phyloP scores from a whole-genome alignment of 2,329 filamentous ascomycete species.

The Elsinoe perseae region DNA sequence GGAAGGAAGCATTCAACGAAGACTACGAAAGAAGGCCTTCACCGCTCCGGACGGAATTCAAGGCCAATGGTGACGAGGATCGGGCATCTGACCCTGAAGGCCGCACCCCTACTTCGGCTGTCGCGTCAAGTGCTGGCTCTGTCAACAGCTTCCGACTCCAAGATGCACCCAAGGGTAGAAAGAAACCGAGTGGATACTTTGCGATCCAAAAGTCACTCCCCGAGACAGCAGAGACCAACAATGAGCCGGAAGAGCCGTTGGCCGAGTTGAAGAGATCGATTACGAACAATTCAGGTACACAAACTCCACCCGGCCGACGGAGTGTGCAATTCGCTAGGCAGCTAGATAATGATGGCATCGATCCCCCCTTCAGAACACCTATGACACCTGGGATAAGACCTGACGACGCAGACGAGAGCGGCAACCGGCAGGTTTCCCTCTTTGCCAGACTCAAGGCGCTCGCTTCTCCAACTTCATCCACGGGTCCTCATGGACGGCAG shows the following conservation, averaged over 20 bases:
- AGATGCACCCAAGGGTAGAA: slow-evolving; percentile 13
- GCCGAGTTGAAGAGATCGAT: neutral
- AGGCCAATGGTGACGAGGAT: slow-evolving; percentile 3
- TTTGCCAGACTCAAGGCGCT: slow-evolving; percentile 74
- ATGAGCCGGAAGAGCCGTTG: neutral
- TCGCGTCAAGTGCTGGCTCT: neutral
- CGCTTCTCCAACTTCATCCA: slow-evolving; percentile 47
- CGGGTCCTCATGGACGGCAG: slow-evolving; percentile 41
- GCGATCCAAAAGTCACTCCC: slow-evolving; percentile 6
- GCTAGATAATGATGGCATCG: slow-evolving; percentile 29
- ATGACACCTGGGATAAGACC: slow-evolving; percentile 57
- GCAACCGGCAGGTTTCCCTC: slow-evolving; percentile 53
- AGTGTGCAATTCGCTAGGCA: slow-evolving; percentile 69
- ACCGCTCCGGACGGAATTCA: slow-evolving; percentile 11
- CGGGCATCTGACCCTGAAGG: neutral
- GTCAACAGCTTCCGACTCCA: slow-evolving; percentile 14
- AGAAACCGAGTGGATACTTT: slow-evolving; percentile 15
- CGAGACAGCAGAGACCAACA: neutral
- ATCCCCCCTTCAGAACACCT: slow-evolving; percentile 7
- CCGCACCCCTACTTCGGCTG: neutral
- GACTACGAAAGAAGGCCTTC: slow-evolving; percentile 15
- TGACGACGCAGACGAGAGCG: slow-evolving; percentile 57
- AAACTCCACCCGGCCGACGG: slow-evolving; percentile 44
- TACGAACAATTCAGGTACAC: slow-evolving; percentile 20
- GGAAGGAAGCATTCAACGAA: slow-evolving; percentile 13